Conservation (phyloP, 805 yeast genomes). For the Schwanniomyces occidentalis region DNA sequence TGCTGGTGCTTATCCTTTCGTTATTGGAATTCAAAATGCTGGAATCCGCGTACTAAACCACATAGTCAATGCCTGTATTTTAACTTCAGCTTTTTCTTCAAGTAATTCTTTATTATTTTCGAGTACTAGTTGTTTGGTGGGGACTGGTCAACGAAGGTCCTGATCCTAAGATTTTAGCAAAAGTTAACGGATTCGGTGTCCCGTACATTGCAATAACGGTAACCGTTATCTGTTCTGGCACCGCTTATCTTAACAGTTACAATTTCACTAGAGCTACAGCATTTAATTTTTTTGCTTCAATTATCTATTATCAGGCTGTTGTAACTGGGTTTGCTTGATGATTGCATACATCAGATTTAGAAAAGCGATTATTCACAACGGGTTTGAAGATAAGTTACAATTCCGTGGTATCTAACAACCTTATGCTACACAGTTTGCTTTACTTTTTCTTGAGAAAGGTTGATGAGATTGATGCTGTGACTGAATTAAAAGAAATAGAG, state of each 20-base stretch:
- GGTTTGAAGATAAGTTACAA: too few relatives aligned
- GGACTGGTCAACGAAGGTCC: slow-evolving; percentile 18
- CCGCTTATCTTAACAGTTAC: not conserved
- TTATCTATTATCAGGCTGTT: not conserved
- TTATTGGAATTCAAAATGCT: slow-evolving; percentile 48
- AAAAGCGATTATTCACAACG: too few relatives aligned
- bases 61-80: slow-evolving; percentile 69
- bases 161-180: slow-evolving; percentile 19
- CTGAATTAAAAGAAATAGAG: too few relatives aligned
- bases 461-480: too few relatives aligned
- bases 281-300: not conserved
- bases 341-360: not conserved
- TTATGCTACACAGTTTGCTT: too few relatives aligned
- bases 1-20: slow-evolving; percentile 68
- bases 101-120: slow-evolving; percentile 40
- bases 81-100: slow-evolving; percentile 76
- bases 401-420: too few relatives aligned
- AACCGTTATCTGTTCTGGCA: not conserved
- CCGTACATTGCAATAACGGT: not conserved
- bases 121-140: slow-evolving; percentile 27
- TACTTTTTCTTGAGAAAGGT: too few relatives aligned
- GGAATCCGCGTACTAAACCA: slow-evolving; percentile 62
- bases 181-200: slow-evolving; percentile 14
- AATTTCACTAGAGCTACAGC: not conserved
- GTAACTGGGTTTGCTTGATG: not conserved